A percentile compares a stretch with the other conserved stretches of the same genome.
Evolutionary conservation across 768 basidiomycete genomes (phyloP).

Genomic region (Paxillus rubicundulus): DNA sequence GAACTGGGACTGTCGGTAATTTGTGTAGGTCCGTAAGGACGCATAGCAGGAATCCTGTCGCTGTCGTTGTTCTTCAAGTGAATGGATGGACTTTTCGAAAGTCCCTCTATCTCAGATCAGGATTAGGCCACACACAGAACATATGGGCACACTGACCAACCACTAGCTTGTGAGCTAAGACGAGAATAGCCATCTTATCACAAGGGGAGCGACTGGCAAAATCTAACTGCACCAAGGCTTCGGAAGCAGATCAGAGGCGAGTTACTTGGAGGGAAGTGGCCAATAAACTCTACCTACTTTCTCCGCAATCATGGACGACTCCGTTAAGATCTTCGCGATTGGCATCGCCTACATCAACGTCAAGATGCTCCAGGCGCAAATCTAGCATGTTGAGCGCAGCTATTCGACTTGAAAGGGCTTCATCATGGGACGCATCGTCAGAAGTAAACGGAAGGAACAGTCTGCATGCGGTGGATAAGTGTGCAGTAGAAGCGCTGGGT

Average conservation of each 20-base stretch:
- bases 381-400: constrained; percentile 92
- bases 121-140: neutral
- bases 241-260: constrained; percentile 28
- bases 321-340: constrained; percentile 50
- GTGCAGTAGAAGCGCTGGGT: neutral
- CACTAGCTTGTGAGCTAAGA: constrained; percentile 80
- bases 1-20: neutral
- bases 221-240: constrained; percentile 56
- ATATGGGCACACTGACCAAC: constrained; percentile 52
- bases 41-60: neutral
- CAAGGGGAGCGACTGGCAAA: constrained; percentile 54
- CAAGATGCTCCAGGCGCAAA: constrained; percentile 83
- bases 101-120: constrained; percentile 52
- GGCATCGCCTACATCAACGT: constrained; percentile 65
- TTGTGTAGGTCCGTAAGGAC: neutral
- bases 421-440: constrained; percentile 86
- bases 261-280: neutral
- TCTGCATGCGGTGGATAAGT: constrained; percentile 36
- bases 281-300: constrained; percentile 50
- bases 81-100: constrained; percentile 71
- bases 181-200: constrained; percentile 78
- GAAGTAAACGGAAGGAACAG: constrained; percentile 73
- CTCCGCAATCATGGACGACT: constrained; percentile 72
- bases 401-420: constrained; percentile 82
- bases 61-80: constrained; percentile 64